A percentile compares a stretch with the other conserved stretches of the same genome.
phyloP scores from a whole-genome alignment of 2,329 filamentous ascomycete genomes.

The Aureobasidium subglaciale region DNA sequence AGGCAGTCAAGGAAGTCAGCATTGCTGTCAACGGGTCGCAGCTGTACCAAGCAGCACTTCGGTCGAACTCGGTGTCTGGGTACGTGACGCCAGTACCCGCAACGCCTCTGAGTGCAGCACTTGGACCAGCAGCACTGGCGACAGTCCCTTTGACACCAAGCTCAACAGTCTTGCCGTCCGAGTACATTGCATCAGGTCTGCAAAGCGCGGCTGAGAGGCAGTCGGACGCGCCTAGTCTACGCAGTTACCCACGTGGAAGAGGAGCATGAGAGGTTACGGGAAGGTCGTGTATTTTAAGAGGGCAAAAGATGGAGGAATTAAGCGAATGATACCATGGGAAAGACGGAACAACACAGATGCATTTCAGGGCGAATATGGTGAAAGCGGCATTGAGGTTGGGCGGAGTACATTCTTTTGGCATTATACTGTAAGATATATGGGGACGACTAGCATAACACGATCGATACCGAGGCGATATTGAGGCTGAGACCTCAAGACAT shows the following conservation, averaged over 20 bases:
- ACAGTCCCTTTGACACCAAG: constrained; percentile 66
- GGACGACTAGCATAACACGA: background rate
- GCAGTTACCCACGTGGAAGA: constrained; percentile 1
- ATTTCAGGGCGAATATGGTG: constrained; percentile 10
- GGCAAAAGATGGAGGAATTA: background rate
- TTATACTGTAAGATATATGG: background rate
- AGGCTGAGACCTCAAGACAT: background rate
- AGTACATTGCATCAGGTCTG: constrained; percentile 6
- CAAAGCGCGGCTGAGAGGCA: constrained; percentile 4
- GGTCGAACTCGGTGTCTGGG: constrained; percentile 24
- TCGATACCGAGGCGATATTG: background rate
- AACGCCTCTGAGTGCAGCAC: constrained; percentile 79
- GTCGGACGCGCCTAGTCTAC: constrained; percentile 8
- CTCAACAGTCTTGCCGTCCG: background rate
- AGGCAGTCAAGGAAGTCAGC: constrained; percentile 72
- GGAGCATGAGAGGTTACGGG: background rate
- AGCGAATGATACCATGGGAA: constrained; percentile 6
- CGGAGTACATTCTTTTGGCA: background rate
- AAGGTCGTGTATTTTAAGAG: background rate
- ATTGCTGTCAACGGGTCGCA: constrained; percentile 62
- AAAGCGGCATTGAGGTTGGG: background rate
- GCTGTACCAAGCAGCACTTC: constrained; percentile 44
- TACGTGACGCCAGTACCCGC: constrained; percentile 61
- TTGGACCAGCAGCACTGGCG: constrained; percentile 84
- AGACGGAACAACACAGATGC: background rate